These are phyloP conservation scores for Claviceps sp. DNA, from an alignment of 2,329 filamentous ascomycete species.

Conservation along the genomic window DNA sequence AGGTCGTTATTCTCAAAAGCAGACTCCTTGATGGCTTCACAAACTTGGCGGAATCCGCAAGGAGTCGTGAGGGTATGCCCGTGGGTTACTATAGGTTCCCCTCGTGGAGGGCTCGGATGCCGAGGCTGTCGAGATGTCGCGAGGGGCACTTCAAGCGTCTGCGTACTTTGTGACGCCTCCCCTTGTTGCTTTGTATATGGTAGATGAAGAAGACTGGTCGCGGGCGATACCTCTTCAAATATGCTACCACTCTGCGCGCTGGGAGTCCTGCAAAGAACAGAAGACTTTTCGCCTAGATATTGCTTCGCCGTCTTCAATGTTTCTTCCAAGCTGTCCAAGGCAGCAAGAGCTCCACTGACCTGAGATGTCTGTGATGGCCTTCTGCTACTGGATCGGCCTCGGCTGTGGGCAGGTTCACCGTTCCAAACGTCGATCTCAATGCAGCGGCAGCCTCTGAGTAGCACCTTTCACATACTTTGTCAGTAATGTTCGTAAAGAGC, in stretches of 20 bases:
- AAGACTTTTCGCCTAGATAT: constrained; percentile 18
- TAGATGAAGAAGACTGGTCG: constrained; percentile 16
- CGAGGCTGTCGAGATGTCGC: constrained; percentile 2
- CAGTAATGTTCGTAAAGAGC: not conserved
- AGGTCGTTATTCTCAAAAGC: constrained; percentile 66
- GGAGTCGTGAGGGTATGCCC: constrained; percentile 72
- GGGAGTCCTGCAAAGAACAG: constrained; percentile 24
- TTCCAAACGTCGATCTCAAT: constrained; percentile 96
- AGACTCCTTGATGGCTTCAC: constrained; percentile 61
- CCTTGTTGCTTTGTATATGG: constrained; percentile 19
- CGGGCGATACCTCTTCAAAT: constrained; percentile 18
- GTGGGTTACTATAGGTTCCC: constrained; percentile 73
- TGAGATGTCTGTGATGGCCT: constrained; percentile 33
- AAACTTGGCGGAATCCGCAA: constrained; percentile 80
- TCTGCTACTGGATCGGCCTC: constrained; percentile 28
- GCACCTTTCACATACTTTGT: constrained; percentile 33
- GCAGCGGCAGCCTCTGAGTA: constrained; percentile 69
- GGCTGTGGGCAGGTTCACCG: constrained; percentile 36
- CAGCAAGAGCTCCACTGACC: constrained; percentile 29
- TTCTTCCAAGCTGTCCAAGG: constrained; percentile 24
- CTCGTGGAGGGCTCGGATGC: constrained; percentile 19
- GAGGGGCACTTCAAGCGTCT: not conserved
- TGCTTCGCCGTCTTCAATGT: constrained; percentile 13
- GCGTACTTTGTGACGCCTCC: constrained; percentile 21
- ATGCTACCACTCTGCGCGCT: constrained; percentile 23